Conservation (phyloP, 2,329 filamentous ascomycete species). For the Hypoxylon sp. region DNA sequence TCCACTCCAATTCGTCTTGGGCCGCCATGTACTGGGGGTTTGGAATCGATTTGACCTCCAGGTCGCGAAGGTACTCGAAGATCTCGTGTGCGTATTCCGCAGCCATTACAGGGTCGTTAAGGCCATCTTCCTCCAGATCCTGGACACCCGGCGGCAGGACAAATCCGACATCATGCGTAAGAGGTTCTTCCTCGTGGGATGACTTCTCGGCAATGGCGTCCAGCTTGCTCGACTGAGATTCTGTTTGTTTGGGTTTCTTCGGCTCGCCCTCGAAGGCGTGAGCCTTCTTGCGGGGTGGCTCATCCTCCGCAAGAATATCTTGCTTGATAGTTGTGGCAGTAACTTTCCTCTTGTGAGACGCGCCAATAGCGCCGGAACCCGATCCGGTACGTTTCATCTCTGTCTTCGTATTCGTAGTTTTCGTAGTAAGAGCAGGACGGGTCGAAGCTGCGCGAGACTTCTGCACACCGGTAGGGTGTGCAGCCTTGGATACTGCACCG, state of each 20-base stretch:
- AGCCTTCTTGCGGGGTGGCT: slow-evolving; percentile 75
- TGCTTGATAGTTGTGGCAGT: slow-evolving; percentile 68
- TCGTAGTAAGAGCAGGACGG: slow-evolving; percentile 72
- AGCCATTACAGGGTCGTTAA: slow-evolving; percentile 96
- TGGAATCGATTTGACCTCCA: slow-evolving; percentile 82
- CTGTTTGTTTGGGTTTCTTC: slow-evolving; percentile 57
- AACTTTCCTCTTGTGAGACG: slow-evolving; percentile 75
- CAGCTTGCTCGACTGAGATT: slow-evolving; percentile 38
- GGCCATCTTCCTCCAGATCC: slow-evolving; percentile 86
- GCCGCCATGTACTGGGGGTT: slow-evolving; percentile 96
- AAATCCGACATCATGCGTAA: slow-evolving; percentile 32
- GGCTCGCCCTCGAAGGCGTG: slow-evolving; percentile 64
- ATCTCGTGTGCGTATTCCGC: slow-evolving; percentile 98
- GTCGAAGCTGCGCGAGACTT: slow-evolving; percentile 73
- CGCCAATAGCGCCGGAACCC: slow-evolving; percentile 75
- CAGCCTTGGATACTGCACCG: slow-evolving; percentile 81
- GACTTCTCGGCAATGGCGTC: slow-evolving; percentile 52
- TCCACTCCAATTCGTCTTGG: slow-evolving; percentile 96
- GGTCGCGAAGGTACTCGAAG: slow-evolving; percentile 91
- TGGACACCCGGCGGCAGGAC: slow-evolving; percentile 59
- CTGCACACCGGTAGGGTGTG: slow-evolving; percentile 83
- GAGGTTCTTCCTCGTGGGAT: slow-evolving; percentile 45
- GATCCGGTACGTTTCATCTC: slow-evolving; percentile 79
- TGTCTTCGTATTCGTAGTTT: slow-evolving; percentile 73
- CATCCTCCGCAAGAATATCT: slow-evolving; percentile 69